Conservation (phyloP, 2,329 filamentous ascomycete species). For the Hypoxylon sp. region DNA sequence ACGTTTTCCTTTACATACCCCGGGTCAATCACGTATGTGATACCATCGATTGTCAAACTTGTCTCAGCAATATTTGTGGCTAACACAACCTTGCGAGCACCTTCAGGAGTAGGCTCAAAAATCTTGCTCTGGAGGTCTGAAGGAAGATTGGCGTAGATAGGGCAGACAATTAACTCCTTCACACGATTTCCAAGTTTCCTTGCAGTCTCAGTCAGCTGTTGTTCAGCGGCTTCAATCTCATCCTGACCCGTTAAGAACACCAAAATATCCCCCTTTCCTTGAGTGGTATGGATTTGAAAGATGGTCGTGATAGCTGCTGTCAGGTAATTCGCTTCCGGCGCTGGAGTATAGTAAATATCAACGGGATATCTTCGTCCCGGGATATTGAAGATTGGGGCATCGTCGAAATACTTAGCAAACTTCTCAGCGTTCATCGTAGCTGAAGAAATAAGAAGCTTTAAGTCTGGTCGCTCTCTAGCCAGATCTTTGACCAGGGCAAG, state of each 20-base stretch:
- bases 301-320: conserved; percentile 92
- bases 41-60: conserved; percentile 93
- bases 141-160: conserved; percentile 94
- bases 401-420: conserved; percentile 92
- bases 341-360: conserved; percentile 89
- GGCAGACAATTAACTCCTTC: conserved; percentile 89
- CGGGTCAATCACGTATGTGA: conserved; percentile 95
- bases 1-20: conserved; percentile 97
- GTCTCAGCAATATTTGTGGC: conserved; percentile 99
- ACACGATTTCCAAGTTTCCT: conserved; percentile 88
- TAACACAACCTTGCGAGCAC: conserved; percentile 89
- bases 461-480: conserved; percentile 82
- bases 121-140: conserved; percentile 93
- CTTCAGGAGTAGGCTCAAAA: conserved; percentile 90
- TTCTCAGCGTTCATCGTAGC: conserved; percentile 96
- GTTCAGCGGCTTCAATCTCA: conserved; percentile 91
- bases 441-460: conserved; percentile 92
- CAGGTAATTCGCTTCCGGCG: conserved; percentile 94
- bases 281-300: conserved; percentile 93
- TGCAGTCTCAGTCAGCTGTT: conserved; percentile 86
- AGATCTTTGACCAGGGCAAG: conserved; percentile 92
- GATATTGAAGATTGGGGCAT: conserved; percentile 94
- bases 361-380: conserved; percentile 91
- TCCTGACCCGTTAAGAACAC: conserved; percentile 97
- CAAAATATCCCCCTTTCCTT: conserved; percentile 88